Base-by-base conservation (phyloP, 768 basidiomycete genomes). In the Asterophora lycoperdoides region DNA sequence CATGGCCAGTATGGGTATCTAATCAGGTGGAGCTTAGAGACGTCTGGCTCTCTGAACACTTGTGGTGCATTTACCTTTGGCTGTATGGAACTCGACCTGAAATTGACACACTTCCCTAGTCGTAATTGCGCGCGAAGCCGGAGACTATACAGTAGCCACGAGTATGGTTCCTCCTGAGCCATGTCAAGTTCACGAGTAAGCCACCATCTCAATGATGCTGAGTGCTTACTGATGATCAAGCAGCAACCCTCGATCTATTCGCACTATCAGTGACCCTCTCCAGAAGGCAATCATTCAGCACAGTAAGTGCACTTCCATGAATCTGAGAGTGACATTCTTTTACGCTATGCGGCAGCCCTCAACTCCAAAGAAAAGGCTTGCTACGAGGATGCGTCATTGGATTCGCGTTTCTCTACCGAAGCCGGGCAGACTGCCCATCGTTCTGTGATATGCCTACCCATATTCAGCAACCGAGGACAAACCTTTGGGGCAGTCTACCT, bases 381-480 rank as follows among this genome's bases (percentile, higher is more conserved):
- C 50, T 78, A 78, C 53, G 78, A 80, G 34, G 84, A 88, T 62
- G 78, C 80, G 26, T 70, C 79, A 0, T 60, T 75, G 5, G 85
- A 88, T 61, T 76, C 83, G 5, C 79, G 83, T 29, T 87, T 86
- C 61, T 77, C 82, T 1, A 76, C 83, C 2, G 84, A 86, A 61
- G 81, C 83, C 13, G 74, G 74, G 20, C 81, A 84, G 58, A 80
- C 80, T 14, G 61, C 63, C 7, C 72, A 81, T 59, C 74, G 80
- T 35, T 82, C 82, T 19, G 78, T 84, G 11, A 72, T 86, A 20
- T 86, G 84, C 60, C 65, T 86, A 6, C 84, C 84, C 0, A 84
- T 86, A 41, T 82, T 84, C 61, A 82, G 84, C 59, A 86, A 86
- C 55, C 77, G 84, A 19, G 83, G 83, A 7, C 84, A 88, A 60